Conservation (phyloP, 768 basidiomycete species). For the Collybiopsis luxurians region DNA sequence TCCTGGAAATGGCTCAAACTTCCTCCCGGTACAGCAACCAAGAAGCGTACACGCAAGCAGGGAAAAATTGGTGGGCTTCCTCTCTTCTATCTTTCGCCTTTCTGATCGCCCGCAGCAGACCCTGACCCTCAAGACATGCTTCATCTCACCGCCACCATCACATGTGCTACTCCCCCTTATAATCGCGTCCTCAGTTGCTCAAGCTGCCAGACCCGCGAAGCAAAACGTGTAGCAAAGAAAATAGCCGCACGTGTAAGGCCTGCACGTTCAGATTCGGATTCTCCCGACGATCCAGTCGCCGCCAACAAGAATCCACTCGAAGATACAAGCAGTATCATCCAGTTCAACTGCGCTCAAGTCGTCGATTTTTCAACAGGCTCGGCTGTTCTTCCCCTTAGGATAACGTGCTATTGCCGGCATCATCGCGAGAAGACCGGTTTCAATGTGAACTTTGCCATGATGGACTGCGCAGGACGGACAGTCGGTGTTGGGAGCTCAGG, state of each 20-base stretch:
- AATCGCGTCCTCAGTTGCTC: conserved; percentile 77
- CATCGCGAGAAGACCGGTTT: conserved; percentile 97
- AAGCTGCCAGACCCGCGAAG: conserved; percentile 88
- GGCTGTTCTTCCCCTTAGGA: conserved; percentile 85
- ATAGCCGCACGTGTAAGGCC: conserved; percentile 82
- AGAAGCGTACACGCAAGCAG: conserved; percentile 80
- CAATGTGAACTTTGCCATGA: conserved; percentile 83
- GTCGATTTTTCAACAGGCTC: conserved; percentile 89
- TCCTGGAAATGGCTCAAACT: conserved; percentile 87
- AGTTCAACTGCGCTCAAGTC: conserved; percentile 92
- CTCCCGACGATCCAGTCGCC: conserved; percentile 47
- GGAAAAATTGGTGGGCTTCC: conserved; percentile 65
- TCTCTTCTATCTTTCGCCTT: conserved; percentile 18
- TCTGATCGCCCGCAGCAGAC: conserved; percentile 41
- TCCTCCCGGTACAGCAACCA: conserved; percentile 79
- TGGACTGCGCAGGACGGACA: conserved; percentile 73
- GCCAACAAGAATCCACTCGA: conserved; percentile 51
- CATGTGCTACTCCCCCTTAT: conserved; percentile 79
- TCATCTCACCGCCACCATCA: conserved; percentile 68
- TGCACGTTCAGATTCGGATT: conserved; percentile 65
- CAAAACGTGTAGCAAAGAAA: conserved; percentile 88
- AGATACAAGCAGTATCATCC: conserved; percentile 82
- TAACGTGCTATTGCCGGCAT: conserved; percentile 98
- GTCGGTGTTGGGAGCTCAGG: conserved; percentile 81
- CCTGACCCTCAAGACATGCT: conserved; percentile 68